phyloP scores from a whole-genome alignment of 2,329 filamentous ascomycete genomes.

The Cladophialophora immunda region DNA sequence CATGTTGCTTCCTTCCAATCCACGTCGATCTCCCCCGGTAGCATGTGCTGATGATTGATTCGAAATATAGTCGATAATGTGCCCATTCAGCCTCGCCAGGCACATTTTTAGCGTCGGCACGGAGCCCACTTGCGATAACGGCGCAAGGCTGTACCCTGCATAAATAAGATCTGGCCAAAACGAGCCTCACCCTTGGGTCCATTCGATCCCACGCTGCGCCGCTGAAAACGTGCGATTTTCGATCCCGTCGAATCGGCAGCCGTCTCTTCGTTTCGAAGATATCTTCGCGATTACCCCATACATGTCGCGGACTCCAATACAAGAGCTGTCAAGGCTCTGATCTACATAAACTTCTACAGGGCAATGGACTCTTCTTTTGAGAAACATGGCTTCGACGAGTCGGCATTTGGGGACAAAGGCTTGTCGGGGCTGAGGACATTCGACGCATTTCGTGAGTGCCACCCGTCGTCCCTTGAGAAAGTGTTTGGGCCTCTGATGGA shows the following conservation, averaged over 20 bases:
- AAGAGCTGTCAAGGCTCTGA: conserved; percentile 28
- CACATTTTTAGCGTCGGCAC: conserved; percentile 7
- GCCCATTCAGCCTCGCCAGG: conserved; percentile 8
- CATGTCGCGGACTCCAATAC: conserved; percentile 27
- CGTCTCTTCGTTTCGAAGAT: neutral
- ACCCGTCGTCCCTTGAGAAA: neutral
- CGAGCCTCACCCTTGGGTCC: conserved; percentile 1
- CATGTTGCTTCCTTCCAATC: neutral
- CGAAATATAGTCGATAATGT: neutral
- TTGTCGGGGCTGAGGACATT: conserved; percentile 76
- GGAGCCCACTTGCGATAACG: neutral
- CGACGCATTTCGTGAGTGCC: conserved; percentile 88
- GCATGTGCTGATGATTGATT: neutral
- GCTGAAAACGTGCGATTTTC: neutral
- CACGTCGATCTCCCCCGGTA: neutral
- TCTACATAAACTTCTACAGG: conserved; percentile 4
- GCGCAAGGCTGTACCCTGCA: conserved; percentile 34
- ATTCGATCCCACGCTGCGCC: conserved; percentile 4
- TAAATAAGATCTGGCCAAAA: conserved; percentile 35
- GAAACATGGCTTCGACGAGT: conserved; percentile 76
- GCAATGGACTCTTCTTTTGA: conserved; percentile 37
- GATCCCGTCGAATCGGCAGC: neutral
- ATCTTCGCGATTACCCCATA: conserved; percentile 14
- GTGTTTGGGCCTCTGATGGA: neutral
- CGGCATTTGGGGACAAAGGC: conserved; percentile 78